These are phyloP conservation scores for Poterioochromonas sp. DNA, from an alignment of 352 stramenopile species.

Conservation along the genomic window DNA sequence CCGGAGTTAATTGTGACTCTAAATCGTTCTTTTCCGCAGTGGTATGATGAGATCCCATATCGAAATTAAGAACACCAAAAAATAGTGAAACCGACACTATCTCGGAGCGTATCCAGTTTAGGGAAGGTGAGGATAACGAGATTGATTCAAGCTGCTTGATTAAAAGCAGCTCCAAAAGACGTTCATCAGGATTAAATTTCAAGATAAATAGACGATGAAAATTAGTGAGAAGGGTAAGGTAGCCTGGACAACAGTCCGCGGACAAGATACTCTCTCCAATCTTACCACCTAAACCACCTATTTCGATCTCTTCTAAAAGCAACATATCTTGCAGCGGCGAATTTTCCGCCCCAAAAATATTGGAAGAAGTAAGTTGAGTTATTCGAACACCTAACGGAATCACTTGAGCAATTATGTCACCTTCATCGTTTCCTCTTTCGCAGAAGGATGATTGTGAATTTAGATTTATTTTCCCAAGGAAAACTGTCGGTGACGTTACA, in stretches of 20 bases:
- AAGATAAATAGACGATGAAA: background rate
- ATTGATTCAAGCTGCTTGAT: background rate
- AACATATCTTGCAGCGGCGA: background rate
- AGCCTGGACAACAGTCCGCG: background rate
- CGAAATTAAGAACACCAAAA: background rate
- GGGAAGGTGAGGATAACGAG: background rate
- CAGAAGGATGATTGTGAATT: background rate
- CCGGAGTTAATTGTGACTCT: background rate
- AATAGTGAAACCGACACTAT: background rate
- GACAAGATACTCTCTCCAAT: background rate
- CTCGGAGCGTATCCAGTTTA: background rate
- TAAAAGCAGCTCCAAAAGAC: background rate
- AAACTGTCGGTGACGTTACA: background rate
- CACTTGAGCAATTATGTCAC: background rate
- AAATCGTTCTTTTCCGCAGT: too few species aligned
- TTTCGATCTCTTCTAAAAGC: background rate
- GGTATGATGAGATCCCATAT: too few species aligned
- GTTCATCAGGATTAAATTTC: background rate
- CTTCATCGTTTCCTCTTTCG: too few species aligned
- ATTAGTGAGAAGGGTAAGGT: background rate
- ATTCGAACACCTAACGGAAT: background rate
- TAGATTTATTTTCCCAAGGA: background rate
- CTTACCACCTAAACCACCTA: background rate
- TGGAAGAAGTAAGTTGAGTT: background rate
- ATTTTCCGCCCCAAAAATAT: background rate